Conservation (phyloP, 2,329 filamentous ascomycete species). For the Penicillium rolfsii region DNA sequence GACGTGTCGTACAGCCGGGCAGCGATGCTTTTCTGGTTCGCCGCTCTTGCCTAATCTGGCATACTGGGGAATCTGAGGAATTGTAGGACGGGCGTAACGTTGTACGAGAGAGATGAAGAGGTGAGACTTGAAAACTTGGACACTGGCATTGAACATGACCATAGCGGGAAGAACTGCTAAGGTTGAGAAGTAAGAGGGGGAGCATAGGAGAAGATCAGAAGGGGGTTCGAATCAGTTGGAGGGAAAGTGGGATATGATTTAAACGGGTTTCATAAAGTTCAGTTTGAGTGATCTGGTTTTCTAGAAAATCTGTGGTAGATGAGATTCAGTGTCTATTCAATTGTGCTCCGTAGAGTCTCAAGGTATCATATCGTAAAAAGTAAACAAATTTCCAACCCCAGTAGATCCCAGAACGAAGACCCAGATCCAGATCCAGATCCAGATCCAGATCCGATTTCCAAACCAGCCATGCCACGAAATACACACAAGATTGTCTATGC, state of each 20-base stretch:
- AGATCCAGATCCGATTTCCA: slow-evolving; percentile 12
- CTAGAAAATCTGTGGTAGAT: not conserved
- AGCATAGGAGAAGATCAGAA: not conserved
- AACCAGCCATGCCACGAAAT: slow-evolving; percentile 12
- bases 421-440: not conserved
- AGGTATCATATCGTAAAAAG: slow-evolving; percentile 32
- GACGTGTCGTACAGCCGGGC: slow-evolving; percentile 3
- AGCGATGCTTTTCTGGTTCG: slow-evolving; percentile 5
- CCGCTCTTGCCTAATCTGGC: not conserved
- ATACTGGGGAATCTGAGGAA: not conserved
- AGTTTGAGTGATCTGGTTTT: no score
- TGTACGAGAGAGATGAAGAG: slow-evolving; percentile 8
- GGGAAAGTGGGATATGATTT: no score
- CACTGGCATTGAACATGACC: no score
- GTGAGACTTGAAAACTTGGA: not conserved
- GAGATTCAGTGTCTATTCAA: slow-evolving; percentile 8
- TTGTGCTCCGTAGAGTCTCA: slow-evolving; percentile 17
- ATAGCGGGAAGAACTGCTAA: not conserved
- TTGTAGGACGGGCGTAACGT: slow-evolving; percentile 20
- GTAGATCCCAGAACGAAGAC: not conserved
- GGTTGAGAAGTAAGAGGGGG: not conserved
- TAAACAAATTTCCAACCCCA: slow-evolving; percentile 17
- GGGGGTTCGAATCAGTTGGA: no score
- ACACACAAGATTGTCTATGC: slow-evolving; percentile 18
- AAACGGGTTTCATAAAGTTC: no score